phyloP scores from a whole-genome alignment of 768 basidiomycete species.

The Pleurotus ostreatus region DNA sequence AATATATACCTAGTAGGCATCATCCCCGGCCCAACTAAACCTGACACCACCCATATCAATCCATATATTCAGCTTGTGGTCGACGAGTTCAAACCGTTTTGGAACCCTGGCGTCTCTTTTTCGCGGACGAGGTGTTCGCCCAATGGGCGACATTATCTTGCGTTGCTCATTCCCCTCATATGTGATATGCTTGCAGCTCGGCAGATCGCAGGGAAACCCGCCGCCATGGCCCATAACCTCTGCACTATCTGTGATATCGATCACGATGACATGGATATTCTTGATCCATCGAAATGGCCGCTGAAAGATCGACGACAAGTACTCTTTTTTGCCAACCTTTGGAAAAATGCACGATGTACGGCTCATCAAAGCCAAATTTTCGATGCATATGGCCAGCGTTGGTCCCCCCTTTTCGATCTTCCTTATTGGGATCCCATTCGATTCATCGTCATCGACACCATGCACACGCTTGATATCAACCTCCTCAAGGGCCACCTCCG shows the following conservation, averaged over 20 bases:
- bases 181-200: constrained; percentile 26
- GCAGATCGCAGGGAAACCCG: constrained; percentile 20
- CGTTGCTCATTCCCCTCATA: neutral
- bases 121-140: neutral
- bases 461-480: constrained; percentile 37
- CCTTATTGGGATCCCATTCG: constrained; percentile 34
- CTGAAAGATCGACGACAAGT: constrained; percentile 12
- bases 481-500: constrained; percentile 27
- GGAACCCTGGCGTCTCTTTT: neutral
- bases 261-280: constrained; percentile 14
- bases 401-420: constrained; percentile 26
- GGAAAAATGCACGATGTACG: constrained; percentile 16
- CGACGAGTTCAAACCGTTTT: neutral
- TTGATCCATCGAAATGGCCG: constrained; percentile 19
- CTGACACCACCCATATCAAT: neutral
- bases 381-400: constrained; percentile 21
- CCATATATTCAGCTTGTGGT: neutral
- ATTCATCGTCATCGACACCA: constrained; percentile 30
- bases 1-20: constrained; percentile 4
- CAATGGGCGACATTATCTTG: neutral
- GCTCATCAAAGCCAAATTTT: constrained; percentile 15
- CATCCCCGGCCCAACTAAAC: constrained; percentile 5
- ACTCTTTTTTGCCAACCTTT: constrained; percentile 12
- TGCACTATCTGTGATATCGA: constrained; percentile 19
- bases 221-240: constrained; percentile 14